Percentiles rank a stretch among this genome's conserved stretches.
Conservation (phyloP, 352 stramenopile genomes). For the Halophytophthora batemanensis region DNA sequence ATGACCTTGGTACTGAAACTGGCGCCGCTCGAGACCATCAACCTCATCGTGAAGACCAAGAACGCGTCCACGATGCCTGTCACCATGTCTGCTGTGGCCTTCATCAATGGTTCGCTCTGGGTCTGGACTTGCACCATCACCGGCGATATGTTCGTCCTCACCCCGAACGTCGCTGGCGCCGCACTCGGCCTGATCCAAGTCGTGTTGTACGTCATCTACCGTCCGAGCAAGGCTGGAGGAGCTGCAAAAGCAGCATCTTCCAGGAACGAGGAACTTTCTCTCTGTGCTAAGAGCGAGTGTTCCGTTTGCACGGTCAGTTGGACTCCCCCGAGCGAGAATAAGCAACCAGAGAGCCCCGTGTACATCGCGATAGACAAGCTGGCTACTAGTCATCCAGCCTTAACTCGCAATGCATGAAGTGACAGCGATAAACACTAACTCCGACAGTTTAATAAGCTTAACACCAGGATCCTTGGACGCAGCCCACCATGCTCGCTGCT, state of each 20-base stretch:
- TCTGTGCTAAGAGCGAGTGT: conserved; percentile 5
- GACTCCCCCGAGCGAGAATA: too few relatives aligned
- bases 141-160: conserved; percentile 28
- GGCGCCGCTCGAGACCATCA: conserved; percentile 24
- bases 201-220: conserved; percentile 24
- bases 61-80: conserved; percentile 27
- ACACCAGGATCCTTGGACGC: too few relatives aligned
- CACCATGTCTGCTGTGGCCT: conserved; percentile 22
- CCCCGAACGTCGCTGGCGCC: conserved; percentile 20
- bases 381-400: too few relatives aligned
- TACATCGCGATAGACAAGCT: too few relatives aligned
- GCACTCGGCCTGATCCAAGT: conserved; percentile 16
- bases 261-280: background rate
- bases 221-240: conserved; percentile 12
- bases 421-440: too few relatives aligned
- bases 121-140: conserved; percentile 15
- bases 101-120: conserved; percentile 26
- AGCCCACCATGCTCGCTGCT: too few relatives aligned
- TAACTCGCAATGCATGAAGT: too few relatives aligned
- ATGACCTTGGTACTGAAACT: conserved; percentile 24
- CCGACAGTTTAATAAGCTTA: too few relatives aligned
- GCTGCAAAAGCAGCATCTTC: background rate
- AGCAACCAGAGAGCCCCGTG: too few relatives aligned
- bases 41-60: conserved; percentile 25
- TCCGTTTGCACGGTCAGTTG: too few relatives aligned